Evolutionary conservation across 164 flowering plant species (phyloP), one percentile per base, ranked within the genome.

Genomic region (Cinnamomum chago): DNA sequence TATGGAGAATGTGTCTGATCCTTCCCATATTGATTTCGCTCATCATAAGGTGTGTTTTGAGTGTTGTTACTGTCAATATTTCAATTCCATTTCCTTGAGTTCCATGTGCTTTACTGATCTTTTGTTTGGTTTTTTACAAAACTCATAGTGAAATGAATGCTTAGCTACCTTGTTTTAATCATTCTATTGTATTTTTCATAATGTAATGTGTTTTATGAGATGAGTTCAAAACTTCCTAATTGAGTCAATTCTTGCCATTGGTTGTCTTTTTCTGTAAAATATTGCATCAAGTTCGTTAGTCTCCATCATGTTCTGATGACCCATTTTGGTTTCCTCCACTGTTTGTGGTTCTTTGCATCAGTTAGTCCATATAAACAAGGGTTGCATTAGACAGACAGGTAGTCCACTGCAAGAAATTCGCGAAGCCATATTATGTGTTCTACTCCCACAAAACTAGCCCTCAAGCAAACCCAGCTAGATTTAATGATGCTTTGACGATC

Each of bases 1-100:
- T 47, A 95, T 95, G 99, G 99, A 95, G 85, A 95, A 95, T 78
- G 98, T 95, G 27, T 92, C 95, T n/a, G 98, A 95, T 85, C 98
- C 98, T 74, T 95, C 97, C 75, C 99, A 95, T 83, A 95, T 95
- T 77, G 98, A 95, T 76, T 95, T 95, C 83, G 97, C 99, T 12
- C 97, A 95, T 84, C 99, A 92, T 81, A 93, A 89, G 93, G 97
- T 92, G 77, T 64, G 50, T 17, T 58, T 52, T 12, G 22, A 20
- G 20, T 18, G 12, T 6, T 50, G 50, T 65, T 13, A 9, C 65
- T 9, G 6, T 9, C 6, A 22, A 24, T 71, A 5, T 28, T 62
- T 18, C 62, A 64, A 23, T 5, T 69, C 24, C 22, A 40, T 18
- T 60, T 60, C n/a, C 64, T 60, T 1, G 6, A 60, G n/a, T 60